A percentile compares a stretch with the other conserved stretches of the same genome.
Conservation (phyloP, 306 rosid genomes). For the Rosa rugosa region DNA sequence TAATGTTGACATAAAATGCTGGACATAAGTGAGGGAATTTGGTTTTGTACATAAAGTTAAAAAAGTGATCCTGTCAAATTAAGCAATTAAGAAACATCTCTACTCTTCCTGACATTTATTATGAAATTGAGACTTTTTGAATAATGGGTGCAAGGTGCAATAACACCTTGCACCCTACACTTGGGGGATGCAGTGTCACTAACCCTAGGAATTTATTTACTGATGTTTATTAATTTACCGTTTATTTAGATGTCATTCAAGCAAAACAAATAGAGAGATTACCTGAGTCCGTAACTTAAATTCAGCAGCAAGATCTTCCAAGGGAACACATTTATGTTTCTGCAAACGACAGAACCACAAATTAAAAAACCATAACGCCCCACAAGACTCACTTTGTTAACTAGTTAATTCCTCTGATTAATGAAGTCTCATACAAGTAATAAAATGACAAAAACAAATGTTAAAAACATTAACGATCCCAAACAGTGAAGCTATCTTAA, state of each 20-base stretch:
- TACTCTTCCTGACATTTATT: not conserved
- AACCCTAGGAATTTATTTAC: not conserved
- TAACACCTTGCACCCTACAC: no score
- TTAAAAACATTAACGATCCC: not conserved
- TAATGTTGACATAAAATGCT: not conserved
- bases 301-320: slow-evolving; percentile 98
- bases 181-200: not conserved
- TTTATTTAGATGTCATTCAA: not conserved
- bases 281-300: slow-evolving; percentile 92
- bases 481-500: not conserved
- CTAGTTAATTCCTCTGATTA: not conserved
- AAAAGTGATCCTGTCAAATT: not conserved
- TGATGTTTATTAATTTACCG: not conserved
- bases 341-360: slow-evolving; percentile 35
- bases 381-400: slow-evolving; percentile 4
- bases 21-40: not conserved
- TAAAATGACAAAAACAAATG: not conserved
- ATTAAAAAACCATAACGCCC: slow-evolving; percentile 14
- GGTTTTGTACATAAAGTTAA: not conserved
- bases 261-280: slow-evolving; percentile 12
- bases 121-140: not conserved
- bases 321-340: slow-evolving; percentile 87
- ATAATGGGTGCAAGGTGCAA: not conserved
- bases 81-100: not conserved
- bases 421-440: not conserved